Evolutionary conservation across 768 basidiomycete genomes (phyloP), one percentile per base, ranked within the genome.

Genomic region (Amanita pseudoporphyria): DNA sequence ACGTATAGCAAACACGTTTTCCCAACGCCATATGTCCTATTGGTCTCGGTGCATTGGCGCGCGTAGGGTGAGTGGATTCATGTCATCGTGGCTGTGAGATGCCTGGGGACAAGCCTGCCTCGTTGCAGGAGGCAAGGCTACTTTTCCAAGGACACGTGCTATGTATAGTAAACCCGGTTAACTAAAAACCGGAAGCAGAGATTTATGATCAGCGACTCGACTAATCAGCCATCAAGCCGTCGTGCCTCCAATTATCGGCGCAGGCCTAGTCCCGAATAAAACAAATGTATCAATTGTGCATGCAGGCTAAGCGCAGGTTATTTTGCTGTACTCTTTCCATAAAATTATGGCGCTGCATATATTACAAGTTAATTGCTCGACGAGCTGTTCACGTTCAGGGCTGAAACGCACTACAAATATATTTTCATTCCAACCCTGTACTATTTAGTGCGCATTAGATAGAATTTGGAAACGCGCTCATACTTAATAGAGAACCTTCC

Each of bases 1-100:
- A 47, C 45, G 45, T 47, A 36, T 5, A 3, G 26, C 36, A 28
- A 28, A 45, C 35, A 47, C 33, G 45, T 47, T 47, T 19, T 35
- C 35, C 22, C 19, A 47, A 37, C 16, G 42, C 28, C 21, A 43
- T 36, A 24, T 9, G n/a, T 21, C 21, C 33, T 26, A 36, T 24
- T 26, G 22, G 35, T 10, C 24, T 24, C 33, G 22, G 42, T 28
- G 35, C 45, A 21, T 26, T 35, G 14, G 22, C 19, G 9, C 24
- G 32, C 19, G 21, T 22, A 21, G 7, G 9, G 18, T 2, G 31
- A 6, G 1, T 12, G 44, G 30, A n/a, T 3, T 19, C 31, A 32
- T 31, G 31, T 10, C n/a, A 37, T 35, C 35, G 13, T 33, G 10
- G 19, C 45, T 3, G 22, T 9, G 45, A 26, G 35, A 9, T 2